A percentile compares a stretch with the other conserved stretches of the same genome.
These are phyloP conservation scores for Leishmania tarentolae DNA, from an alignment of 208 protist species.

Conservation along the genomic window DNA sequence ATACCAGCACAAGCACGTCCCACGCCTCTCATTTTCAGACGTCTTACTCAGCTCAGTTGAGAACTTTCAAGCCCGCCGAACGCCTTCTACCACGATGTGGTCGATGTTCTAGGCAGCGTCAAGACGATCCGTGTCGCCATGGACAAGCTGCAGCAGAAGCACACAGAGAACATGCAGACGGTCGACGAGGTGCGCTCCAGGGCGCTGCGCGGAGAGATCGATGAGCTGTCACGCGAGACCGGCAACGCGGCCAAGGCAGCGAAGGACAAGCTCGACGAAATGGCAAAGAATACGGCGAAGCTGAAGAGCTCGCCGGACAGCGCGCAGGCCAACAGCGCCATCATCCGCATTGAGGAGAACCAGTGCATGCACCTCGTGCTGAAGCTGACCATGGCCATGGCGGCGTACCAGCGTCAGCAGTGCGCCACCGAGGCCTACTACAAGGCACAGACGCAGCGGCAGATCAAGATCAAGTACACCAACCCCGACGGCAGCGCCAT, in stretches of 20 bases:
- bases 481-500: constrained; percentile 79
- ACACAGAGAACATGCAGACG: constrained; percentile 74
- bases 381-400: constrained; percentile 57
- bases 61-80: constrained; percentile 14
- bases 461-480: constrained; percentile 92
- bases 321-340: constrained; percentile 62
- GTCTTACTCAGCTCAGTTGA: background rate
- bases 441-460: constrained; percentile 81
- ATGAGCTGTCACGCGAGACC: constrained; percentile 54
- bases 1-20: background rate
- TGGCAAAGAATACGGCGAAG: constrained; percentile 64
- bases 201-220: constrained; percentile 62
- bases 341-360: constrained; percentile 90
- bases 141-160: constrained; percentile 56
- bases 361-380: constrained; percentile 65
- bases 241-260: constrained; percentile 41
- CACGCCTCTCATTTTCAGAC: background rate
- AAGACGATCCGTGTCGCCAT: constrained; percentile 42
- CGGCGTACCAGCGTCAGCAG: constrained; percentile 68
- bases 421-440: constrained; percentile 64
- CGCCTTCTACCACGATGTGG: constrained; percentile 68
- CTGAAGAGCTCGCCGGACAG: constrained; percentile 68
- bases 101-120: constrained; percentile 34
- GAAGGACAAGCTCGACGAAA: constrained; percentile 52
- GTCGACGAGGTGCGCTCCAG: constrained; percentile 63